Conservation (phyloP, 306 rosid species). For the Begonia peltatifolia region DNA sequence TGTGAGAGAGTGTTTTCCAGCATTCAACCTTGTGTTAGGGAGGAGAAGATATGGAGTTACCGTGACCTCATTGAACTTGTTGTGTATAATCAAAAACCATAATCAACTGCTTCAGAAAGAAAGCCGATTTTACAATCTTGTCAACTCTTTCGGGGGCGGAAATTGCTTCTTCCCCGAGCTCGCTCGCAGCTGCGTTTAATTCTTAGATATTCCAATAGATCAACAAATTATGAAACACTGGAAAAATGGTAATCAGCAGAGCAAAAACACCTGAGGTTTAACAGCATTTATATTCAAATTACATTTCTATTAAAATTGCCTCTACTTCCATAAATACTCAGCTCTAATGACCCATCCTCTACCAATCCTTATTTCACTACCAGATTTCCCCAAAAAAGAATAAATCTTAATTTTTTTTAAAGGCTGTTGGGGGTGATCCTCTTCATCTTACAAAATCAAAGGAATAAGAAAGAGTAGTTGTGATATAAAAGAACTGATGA, state of each 20-base stretch:
- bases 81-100: conserved; percentile 12
- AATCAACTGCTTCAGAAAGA: conserved; percentile 5
- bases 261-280: too few relatives aligned
- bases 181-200: too few relatives aligned
- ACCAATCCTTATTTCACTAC: background rate
- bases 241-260: too few relatives aligned
- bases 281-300: too few relatives aligned
- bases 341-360: too few relatives aligned
- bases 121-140: too few relatives aligned
- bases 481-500: conserved; percentile 28
- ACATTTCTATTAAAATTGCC: too few relatives aligned
- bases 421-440: conserved; percentile 23
- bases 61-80: conserved; percentile 36
- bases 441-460: conserved; percentile 29
- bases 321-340: background rate
- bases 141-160: too few relatives aligned
- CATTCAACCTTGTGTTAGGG: conserved; percentile 34
- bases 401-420: conserved; percentile 30
- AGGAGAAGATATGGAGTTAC: conserved; percentile 36
- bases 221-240: too few relatives aligned
- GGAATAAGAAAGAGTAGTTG: conserved; percentile 27
- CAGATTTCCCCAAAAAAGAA: conserved; percentile 23
- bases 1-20: conserved; percentile 40
- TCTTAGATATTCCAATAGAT: too few relatives aligned
- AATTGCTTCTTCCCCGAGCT: too few relatives aligned